Base-by-base conservation (phyloP, 1,139 yeast genomes). In the Taiozyma sp. region DNA sequence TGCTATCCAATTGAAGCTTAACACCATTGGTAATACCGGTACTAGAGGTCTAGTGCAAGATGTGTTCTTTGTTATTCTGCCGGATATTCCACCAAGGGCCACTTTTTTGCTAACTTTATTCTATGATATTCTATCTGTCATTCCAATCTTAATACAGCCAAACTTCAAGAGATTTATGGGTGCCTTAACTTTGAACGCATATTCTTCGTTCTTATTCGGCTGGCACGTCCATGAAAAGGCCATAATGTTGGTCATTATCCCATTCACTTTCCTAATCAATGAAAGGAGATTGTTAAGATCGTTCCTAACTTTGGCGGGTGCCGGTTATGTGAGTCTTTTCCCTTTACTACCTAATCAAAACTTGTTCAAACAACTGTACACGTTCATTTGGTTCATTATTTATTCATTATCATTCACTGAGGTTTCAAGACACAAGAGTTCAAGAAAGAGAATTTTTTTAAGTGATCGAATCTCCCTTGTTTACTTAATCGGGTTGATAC, bases 221-320 rank as follows among this genome's bases (percentile, higher is more conserved):
- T 93, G 98, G 98, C 99, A 93, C 66, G 99, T 93, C 28, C 99
- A 93, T 70, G 99, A 92, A 69, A 93, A 93, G 76, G 99, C 99
- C 0, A 83, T 93, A 42, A 77, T 95, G 73, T 70, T 91, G 34
- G 86, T 92, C 2, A 87, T 93, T n/a, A 80, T 95, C 63, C 99
- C 99, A 1, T 82, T 90, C 65, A 78, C 95, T 5, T 87, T 93
- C 65, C 70, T 92, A 40, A 88, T 87, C 2, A 76, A 80, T 39
- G 97, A 91, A 64, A 78, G 85, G 54, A 77, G 95, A 50, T 71
- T 91, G 40, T 70, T 92, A 47, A 79, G 83, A 7, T 83, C 93
- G 0, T 87, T 81, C 63, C 79, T 82, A 64, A 68, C 83, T 8
- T 72, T 92, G 46, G 83, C 84, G 1, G 81, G 88, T 12, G 80